phyloP scores from a whole-genome alignment of 2,329 filamentous ascomycete genomes.

The Fusarium nanum region DNA sequence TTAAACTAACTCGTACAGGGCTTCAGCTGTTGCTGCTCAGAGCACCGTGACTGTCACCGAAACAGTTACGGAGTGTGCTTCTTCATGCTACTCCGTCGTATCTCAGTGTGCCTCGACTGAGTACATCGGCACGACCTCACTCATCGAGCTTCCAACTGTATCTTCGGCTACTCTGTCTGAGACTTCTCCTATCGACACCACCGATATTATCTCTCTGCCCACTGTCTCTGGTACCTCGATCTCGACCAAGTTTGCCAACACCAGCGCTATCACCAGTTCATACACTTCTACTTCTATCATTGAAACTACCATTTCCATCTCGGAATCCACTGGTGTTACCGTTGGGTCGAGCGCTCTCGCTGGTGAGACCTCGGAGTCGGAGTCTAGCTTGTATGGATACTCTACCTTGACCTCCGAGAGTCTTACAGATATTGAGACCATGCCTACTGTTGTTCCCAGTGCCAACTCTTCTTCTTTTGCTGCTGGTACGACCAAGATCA shows the following conservation, averaged over 20 bases:
- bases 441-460: constrained; percentile 33
- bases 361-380: constrained; percentile 13
- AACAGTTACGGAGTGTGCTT: constrained; percentile 48
- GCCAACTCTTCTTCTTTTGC: constrained; percentile 30
- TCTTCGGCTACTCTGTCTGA: constrained; percentile 16
- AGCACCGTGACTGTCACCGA: constrained; percentile 50
- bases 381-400: constrained; percentile 29
- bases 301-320: neutral
- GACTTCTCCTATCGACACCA: constrained; percentile 3
- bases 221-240: constrained; percentile 11
- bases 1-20: constrained; percentile 31
- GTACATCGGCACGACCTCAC: constrained; percentile 24
- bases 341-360: constrained; percentile 25
- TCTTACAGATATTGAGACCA: constrained; percentile 38
- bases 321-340: constrained; percentile 4
- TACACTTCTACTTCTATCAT: constrained; percentile 9
- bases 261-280: neutral
- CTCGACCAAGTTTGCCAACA: constrained; percentile 14
- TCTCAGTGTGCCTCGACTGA: constrained; percentile 40
- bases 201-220: constrained; percentile 18
- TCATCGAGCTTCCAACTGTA: constrained; percentile 5
- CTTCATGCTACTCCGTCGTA: constrained; percentile 41
- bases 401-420: constrained; percentile 22
- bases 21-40: constrained; percentile 40
- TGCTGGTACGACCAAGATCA: constrained; percentile 10